These are phyloP conservation scores for Lepiota venenata DNA, from an alignment of 768 basidiomycete species.

Conservation along the genomic window DNA sequence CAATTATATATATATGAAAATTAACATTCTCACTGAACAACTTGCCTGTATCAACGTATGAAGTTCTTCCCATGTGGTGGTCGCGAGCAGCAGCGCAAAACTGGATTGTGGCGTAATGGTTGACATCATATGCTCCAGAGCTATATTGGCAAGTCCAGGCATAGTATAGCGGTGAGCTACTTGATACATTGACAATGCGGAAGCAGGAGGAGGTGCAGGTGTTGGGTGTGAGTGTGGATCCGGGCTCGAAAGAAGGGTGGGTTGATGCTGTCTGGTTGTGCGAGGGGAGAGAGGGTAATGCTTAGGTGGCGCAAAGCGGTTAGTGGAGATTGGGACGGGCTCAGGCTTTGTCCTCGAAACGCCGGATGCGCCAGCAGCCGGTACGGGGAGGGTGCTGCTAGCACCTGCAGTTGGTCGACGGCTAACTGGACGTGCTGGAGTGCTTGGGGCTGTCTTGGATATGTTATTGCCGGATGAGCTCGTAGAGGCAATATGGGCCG, in stretches of 20 bases:
- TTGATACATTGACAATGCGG: slow-evolving; percentile 73
- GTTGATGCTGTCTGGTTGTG: slow-evolving; percentile 33
- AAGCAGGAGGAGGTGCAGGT: slow-evolving; percentile 57
- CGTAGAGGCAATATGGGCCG: slow-evolving; percentile 22
- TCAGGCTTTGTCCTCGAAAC: slow-evolving; percentile 37
- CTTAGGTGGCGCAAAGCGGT: slow-evolving; percentile 26
- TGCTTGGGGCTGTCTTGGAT: slow-evolving; percentile 7
- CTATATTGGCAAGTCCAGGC: slow-evolving; percentile 59
- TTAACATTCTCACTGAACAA: slow-evolving; percentile 14
- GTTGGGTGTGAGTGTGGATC: slow-evolving; percentile 78
- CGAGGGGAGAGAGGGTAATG: slow-evolving; percentile 51
- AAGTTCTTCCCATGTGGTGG: slow-evolving; percentile 63
- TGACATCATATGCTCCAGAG: slow-evolving; percentile 69
- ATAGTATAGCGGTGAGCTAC: slow-evolving; percentile 75
- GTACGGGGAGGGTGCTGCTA: slow-evolving; percentile 18
- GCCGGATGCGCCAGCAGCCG: slow-evolving; percentile 19
- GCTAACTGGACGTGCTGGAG: slow-evolving; percentile 14
- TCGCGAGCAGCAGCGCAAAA: slow-evolving; percentile 69
- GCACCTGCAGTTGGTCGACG: slow-evolving; percentile 18
- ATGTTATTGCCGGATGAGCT: slow-evolving; percentile 15
- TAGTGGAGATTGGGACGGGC: slow-evolving; percentile 33
- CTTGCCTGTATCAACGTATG: slow-evolving; percentile 57
- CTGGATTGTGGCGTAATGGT: slow-evolving; percentile 63
- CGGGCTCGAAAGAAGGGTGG: slow-evolving; percentile 28
- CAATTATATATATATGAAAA: neutral